Percentiles rank a stretch among this genome's conserved stretches.
Conservation (phyloP, 2,329 filamentous ascomycete species). For the Dactylellina parvicollis region DNA sequence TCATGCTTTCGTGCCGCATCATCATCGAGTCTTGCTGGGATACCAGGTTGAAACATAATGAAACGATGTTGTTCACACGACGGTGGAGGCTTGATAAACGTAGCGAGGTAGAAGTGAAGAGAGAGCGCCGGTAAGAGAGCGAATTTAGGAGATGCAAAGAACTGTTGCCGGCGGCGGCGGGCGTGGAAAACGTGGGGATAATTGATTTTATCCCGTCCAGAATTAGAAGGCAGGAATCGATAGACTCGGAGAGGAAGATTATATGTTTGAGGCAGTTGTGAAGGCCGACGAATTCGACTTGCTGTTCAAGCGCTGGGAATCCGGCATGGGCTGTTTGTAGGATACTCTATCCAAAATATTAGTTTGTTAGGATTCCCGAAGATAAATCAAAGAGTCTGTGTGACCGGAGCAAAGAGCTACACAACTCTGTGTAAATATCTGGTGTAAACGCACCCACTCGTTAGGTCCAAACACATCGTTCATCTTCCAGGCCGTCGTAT, state of each 20-base stretch:
- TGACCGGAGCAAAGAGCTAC: neutral
- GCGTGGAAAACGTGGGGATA: neutral
- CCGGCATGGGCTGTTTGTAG: slow-evolving; percentile 14
- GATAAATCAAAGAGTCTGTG: neutral
- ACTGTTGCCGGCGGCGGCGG: neutral
- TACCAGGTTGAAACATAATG: slow-evolving; percentile 61
- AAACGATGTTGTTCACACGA: slow-evolving; percentile 61
- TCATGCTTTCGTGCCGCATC: slow-evolving; percentile 56
- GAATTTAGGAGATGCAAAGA: slow-evolving; percentile 58
- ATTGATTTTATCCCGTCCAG: slow-evolving; percentile 25
- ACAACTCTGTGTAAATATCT: neutral
- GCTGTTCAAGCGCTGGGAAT: slow-evolving; percentile 12
- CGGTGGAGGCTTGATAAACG: slow-evolving; percentile 60
- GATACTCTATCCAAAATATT: slow-evolving; percentile 11
- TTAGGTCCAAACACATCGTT: slow-evolving; percentile 50
- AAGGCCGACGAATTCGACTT: slow-evolving; percentile 55
- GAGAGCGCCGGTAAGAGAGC: slow-evolving; percentile 59
- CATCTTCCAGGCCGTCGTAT: slow-evolving; percentile 56
- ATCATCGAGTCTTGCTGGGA: slow-evolving; percentile 61
- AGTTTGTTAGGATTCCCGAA: neutral
- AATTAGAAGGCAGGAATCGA: slow-evolving; percentile 52
- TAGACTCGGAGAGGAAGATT: slow-evolving; percentile 54
- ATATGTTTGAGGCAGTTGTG: slow-evolving; percentile 57
- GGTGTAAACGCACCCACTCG: slow-evolving; percentile 48
- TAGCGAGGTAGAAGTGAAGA: slow-evolving; percentile 61